Evolutionary conservation across 768 basidiomycete species (phyloP), one percentile per base, ranked within the genome.

Genomic region (Botryobasidium botryosum): DNA sequence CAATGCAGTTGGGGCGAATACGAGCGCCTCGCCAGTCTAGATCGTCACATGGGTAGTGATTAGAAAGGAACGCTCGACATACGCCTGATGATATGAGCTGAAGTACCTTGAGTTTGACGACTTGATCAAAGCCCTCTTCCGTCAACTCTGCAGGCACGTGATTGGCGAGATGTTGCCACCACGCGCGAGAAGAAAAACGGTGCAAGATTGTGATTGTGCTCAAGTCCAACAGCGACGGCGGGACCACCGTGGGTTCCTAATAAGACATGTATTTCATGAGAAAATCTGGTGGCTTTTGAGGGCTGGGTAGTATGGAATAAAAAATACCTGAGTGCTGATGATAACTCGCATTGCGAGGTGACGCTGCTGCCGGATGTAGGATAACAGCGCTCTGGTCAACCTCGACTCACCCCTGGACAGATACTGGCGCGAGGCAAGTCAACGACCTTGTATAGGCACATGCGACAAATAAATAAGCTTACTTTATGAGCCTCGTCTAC

Each of bases 11-110:
- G 79, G 75, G 6, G 77, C 75, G 31, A 80, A 65, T 2, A 81
- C 64, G 10, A 82, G 69, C 0, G 80, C 76, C 55, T 82, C 68
- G 0, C 79, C 79, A 0, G 79, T 81, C 79, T 82, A 33, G 44
- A 37, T 4, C 24, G 2, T 8, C 13, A 13, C 7, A 18, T 13
- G 18, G 13, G 20, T 20, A 39, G 20, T 10, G 38, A 10, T 39
- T 10, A 27, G 33, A 21, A 37, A 33, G 13, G 5, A 13, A 2
- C 37, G 15, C 26, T n/a, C 18, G 3, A n/a, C 1, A 25, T 35
- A 18, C 17, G 8, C 4, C 12, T 17, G 15, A 17, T 5, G 17
- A 39, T 20, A 36, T 21, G n/a, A 15, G 33, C 31, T 33, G 3
- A 31, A 59, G 52, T 48, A 80, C 79, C 68, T 77, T 67, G 2